Percentiles rank a stretch among this genome's conserved stretches.
These are phyloP conservation scores for Globisporangium polare DNA, from an alignment of 352 stramenopile species.

Conservation along the genomic window DNA sequence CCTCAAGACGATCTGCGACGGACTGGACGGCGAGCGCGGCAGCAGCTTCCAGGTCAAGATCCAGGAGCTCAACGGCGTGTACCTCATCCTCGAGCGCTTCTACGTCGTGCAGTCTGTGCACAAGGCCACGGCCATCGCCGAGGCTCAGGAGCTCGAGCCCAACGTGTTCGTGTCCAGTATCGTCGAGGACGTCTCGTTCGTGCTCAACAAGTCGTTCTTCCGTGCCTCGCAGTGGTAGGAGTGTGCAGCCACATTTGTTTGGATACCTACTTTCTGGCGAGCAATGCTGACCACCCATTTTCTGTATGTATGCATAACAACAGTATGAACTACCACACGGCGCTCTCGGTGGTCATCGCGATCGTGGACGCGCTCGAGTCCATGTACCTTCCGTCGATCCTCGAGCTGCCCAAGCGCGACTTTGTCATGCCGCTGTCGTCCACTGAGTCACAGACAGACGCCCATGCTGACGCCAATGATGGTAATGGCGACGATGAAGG, in stretches of 20 bases:
- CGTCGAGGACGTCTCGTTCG: conserved; percentile 82
- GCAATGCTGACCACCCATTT: neutral
- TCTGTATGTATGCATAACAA: neutral
- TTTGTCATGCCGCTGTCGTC: conserved; percentile 51
- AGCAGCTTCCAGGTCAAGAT: conserved; percentile 53
- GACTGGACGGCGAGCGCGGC: conserved; percentile 30
- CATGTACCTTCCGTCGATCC: conserved; percentile 71
- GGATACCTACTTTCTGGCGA: neutral
- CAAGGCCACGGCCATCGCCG: conserved; percentile 79
- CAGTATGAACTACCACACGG: conserved; percentile 80
- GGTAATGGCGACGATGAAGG: conserved; percentile 15
- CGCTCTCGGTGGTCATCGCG: conserved; percentile 76
- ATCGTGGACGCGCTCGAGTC: conserved; percentile 82
- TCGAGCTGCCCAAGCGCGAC: conserved; percentile 53
- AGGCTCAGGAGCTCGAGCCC: conserved; percentile 66
- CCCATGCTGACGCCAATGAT: neutral
- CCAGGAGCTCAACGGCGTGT: conserved; percentile 76
- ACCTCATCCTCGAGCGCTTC: conserved; percentile 78
- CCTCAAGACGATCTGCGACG: conserved; percentile 46
- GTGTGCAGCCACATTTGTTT: neutral
- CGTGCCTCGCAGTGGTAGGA: conserved; percentile 67
- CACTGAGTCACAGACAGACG: neutral
- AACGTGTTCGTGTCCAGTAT: conserved; percentile 74
- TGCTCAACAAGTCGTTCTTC: conserved; percentile 81
- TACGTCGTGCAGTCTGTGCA: conserved; percentile 85